A percentile compares a stretch with the other conserved stretches of the same genome.
Evolutionary conservation across 306 rosid genomes (phyloP).

Genomic region (Macrotyloma uniflorum): DNA sequence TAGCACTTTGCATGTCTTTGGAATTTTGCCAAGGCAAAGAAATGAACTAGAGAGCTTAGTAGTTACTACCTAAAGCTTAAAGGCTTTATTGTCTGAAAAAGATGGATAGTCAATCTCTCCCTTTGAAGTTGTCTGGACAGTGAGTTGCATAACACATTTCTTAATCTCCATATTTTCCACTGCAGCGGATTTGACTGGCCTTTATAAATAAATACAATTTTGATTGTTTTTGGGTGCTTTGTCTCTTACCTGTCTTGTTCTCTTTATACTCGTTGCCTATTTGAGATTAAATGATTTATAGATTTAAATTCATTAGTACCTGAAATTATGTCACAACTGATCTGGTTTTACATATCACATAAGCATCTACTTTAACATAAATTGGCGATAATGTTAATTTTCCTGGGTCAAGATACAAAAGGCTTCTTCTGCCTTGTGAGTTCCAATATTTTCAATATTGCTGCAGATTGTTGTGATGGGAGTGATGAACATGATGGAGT

Average conservation of each 20-base stretch:
- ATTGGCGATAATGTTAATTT: background rate
- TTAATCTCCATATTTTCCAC: background rate
- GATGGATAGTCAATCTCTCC: constrained; percentile 6
- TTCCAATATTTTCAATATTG: constrained; percentile 34
- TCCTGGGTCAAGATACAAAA: background rate
- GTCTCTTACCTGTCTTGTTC: background rate
- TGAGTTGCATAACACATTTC: background rate
- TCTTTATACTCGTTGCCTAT: background rate
- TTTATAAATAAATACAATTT: background rate
- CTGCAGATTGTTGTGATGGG: constrained; percentile 91
- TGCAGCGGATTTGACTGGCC: background rate
- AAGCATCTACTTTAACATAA: constrained; percentile 8
- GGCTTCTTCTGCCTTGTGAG: constrained; percentile 23
- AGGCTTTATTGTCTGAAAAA: constrained; percentile 4
- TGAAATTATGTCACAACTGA: background rate
- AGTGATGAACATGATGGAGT: constrained; percentile 79
- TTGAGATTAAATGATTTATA: background rate
- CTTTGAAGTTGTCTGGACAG: constrained; percentile 3
- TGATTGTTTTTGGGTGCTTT: constrained; percentile 16
- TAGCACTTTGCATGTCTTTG: constrained; percentile 1
- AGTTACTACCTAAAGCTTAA: background rate
- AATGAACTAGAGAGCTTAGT: constrained; percentile 7
- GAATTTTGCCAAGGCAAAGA: constrained; percentile 21
- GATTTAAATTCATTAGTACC: background rate
- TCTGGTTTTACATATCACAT: constrained; percentile 14